Evolutionary conservation across 768 basidiomycete genomes (phyloP), one percentile per base, ranked within the genome.

Genomic region (Pseudohyphozyma bogoriensis): DNA sequence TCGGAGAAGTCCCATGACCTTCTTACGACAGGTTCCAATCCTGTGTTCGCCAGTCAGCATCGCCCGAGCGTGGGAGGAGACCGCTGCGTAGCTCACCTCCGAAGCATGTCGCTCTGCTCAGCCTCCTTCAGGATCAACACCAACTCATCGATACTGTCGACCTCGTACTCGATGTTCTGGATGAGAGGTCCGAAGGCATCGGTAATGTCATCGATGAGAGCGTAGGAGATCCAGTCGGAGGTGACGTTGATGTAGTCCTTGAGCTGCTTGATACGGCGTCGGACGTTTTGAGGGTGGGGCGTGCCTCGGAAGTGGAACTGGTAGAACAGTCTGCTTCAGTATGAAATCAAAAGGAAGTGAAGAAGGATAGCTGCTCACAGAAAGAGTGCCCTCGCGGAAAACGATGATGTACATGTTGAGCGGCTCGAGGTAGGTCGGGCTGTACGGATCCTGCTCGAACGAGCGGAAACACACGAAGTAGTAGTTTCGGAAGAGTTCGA

Each of bases 341-440:
- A 4, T 6, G 31, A 51, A 15, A 9, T 0, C 29, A 28, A 2
- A 2, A 28, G 42, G 11, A 29, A n/a, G 24, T n/a, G 5, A 28
- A 29, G 54, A 13, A 54, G 37, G n/a, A 20, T 32, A 16, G 22
- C 1, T 18, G 79, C 85, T 70, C 69, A 95, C 92, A 12, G 90
- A 95, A 51, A 97, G 77, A 2, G 84, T 96, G 22, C 95, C 95
- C 73, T 97, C 95, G 28, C 93, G 81, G 77, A 99, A 96, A 51
- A 99, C 95, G 68, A 97, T 87, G 68, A 99, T 93, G 76, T 99
- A 99, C 93, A 96, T 97, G 76, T 99, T 99, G 65, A 97, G 79
- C 20, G 95, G 95, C 73, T 99, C 93, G 49, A 99, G 83, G 73
- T 97, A 85, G 2, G 91, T 97, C 22, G 92, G 91, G 69, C 87